A percentile compares a stretch with the other conserved stretches of the same genome.
Evolutionary conservation across 805 yeast genomes (phyloP).

Genomic region (Kuraishia hungarica): DNA sequence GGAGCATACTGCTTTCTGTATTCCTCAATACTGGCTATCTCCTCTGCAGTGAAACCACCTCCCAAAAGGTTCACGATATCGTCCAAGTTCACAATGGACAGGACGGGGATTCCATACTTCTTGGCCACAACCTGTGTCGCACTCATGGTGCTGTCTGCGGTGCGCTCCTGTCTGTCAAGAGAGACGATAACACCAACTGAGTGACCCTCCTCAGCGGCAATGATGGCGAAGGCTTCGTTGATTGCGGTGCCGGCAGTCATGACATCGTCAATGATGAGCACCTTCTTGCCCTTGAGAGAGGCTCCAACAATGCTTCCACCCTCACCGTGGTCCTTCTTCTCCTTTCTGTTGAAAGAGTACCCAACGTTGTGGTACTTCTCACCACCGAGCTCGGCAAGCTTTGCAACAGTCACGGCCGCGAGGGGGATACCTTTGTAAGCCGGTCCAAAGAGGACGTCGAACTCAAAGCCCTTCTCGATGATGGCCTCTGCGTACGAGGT

Average conservation of each 20-base stretch:
- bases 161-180: conserved; percentile 91
- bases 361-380: conserved; percentile 63
- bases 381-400: conserved; percentile 86
- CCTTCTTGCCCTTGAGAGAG: conserved; percentile 56
- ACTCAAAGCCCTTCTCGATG: conserved; percentile 70
- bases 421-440: conserved; percentile 97
- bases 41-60: conserved; percentile 46
- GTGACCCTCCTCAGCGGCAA: conserved; percentile 56
- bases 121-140: conserved; percentile 77
- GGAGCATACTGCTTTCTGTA: conserved; percentile 49
- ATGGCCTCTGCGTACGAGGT: conserved; percentile 86
- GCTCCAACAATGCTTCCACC: conserved; percentile 94
- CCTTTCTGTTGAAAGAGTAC: conserved; percentile 95
- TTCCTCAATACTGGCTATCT: conserved; percentile 46
- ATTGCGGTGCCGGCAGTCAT: conserved; percentile 99
- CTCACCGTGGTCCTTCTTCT: conserved; percentile 96
- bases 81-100: conserved; percentile 66
- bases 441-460: conserved; percentile 92
- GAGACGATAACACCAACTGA: conserved; percentile 86
- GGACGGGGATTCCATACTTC: conserved; percentile 72
- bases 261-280: conserved; percentile 90
- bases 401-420: conserved; percentile 88
- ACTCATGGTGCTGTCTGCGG: conserved; percentile 53
- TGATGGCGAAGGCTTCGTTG: conserved; percentile 84
- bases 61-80: conserved; percentile 62